Conservation (phyloP, 768 basidiomycete genomes). For the Amanita thiersii region DNA sequence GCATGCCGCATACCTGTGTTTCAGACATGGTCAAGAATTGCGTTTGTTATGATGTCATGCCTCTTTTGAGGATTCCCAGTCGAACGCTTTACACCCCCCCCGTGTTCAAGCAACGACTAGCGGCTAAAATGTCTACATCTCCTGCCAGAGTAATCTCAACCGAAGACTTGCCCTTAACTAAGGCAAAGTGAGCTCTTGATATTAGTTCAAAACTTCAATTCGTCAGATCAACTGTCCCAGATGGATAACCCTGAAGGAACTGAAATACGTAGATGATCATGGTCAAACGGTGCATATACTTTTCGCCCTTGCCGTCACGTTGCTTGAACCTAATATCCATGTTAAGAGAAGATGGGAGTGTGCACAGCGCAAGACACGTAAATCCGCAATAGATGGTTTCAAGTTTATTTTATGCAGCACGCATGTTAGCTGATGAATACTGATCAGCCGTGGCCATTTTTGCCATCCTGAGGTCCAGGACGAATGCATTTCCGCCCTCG, state of each 20-base stretch:
- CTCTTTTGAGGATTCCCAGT: no score
- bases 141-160: no score
- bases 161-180: no score
- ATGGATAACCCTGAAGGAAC: constrained; percentile 81
- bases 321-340: constrained; percentile 5
- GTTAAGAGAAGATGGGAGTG: constrained; percentile 80
- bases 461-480: constrained; percentile 70
- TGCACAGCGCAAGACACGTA: constrained; percentile 77
- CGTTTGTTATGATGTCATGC: no score
- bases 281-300: constrained; percentile 60
- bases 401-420: constrained; percentile 7
- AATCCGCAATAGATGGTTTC: constrained; percentile 79
- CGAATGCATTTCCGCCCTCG: constrained; percentile 60
- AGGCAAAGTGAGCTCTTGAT: no score
- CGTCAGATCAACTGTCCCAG: constrained; percentile 25
- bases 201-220: no score
- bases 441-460: constrained; percentile 74
- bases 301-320: constrained; percentile 1
- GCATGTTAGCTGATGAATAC: background rate
- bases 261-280: constrained; percentile 71
- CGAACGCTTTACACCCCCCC: no score
- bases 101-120: no score
- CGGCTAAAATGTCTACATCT: no score
- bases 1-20: no score
- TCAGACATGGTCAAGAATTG: no score